Conservation (phyloP, 225 moss, liverwort and hornwort genomes). For the Ulota crispa region DNA sequence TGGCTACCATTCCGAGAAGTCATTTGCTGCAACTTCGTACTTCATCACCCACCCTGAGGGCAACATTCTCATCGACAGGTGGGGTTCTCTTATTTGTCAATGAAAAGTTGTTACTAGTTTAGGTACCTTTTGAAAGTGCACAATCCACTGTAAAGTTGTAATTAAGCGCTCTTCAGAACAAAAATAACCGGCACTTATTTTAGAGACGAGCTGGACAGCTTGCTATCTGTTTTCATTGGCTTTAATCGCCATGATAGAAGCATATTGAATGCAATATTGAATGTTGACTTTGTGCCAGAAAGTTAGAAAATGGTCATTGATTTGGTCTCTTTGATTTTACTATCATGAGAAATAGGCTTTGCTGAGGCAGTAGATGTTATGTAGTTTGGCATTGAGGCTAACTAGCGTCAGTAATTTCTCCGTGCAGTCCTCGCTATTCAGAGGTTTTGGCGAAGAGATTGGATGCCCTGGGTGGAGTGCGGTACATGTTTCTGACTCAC, state of each 20-base stretch:
- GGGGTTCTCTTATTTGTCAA: background rate
- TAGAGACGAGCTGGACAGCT: background rate
- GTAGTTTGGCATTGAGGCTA: background rate
- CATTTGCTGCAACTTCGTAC: slow-evolving; percentile 69
- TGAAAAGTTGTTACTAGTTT: too few relatives aligned
- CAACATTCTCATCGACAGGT: slow-evolving; percentile 94
- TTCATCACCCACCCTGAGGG: slow-evolving; percentile 72
- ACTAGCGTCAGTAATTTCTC: background rate
- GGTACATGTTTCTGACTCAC: slow-evolving; percentile 88
- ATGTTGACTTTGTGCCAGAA: background rate
- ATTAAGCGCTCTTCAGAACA: background rate
- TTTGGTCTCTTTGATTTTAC: background rate
- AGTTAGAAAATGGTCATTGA: background rate
- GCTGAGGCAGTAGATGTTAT: background rate
- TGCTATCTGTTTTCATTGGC: background rate
- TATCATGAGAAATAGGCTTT: background rate
- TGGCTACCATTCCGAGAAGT: slow-evolving; percentile 78
- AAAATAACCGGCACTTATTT: background rate
- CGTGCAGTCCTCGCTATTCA: slow-evolving; percentile 73
- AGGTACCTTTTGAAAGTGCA: background rate
- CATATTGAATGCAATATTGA: background rate
- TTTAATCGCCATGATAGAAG: background rate
- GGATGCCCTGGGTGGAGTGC: slow-evolving; percentile 82
- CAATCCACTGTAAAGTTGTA: too few relatives aligned
- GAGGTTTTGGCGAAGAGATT: slow-evolving; percentile 66